A percentile compares a stretch with the other conserved stretches of the same genome.
Evolutionary conservation across 2,329 filamentous ascomycete species (phyloP).

Genomic region (Arachnomyces sp.): DNA sequence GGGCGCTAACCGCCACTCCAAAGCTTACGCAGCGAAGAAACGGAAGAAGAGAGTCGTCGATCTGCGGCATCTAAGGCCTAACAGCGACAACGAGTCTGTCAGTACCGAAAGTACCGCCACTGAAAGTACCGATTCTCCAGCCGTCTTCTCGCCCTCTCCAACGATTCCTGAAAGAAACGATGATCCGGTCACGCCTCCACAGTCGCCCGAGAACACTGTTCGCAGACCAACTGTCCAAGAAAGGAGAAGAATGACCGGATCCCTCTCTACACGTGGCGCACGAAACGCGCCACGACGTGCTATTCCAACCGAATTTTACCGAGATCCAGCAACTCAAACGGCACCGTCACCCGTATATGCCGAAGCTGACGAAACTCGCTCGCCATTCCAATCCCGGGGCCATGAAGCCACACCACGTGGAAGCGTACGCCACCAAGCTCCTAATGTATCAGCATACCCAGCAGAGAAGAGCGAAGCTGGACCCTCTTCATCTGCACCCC

Average conservation of each 20-base stretch:
- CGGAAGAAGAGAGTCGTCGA: slow-evolving; percentile 45
- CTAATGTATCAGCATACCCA: slow-evolving; percentile 9
- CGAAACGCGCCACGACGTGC: slow-evolving; percentile 18
- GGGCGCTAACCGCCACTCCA: slow-evolving; percentile 36
- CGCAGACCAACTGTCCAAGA: slow-evolving; percentile 29
- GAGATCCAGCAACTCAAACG: slow-evolving; percentile 19
- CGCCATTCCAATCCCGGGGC: slow-evolving; percentile 13
- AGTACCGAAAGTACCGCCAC: slow-evolving; percentile 36
- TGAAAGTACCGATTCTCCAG: slow-evolving; percentile 38
- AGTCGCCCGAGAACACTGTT: slow-evolving; percentile 35
- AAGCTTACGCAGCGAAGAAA: slow-evolving; percentile 39
- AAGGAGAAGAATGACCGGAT: slow-evolving; percentile 20
- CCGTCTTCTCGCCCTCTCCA: slow-evolving; percentile 45
- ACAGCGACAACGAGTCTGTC: slow-evolving; percentile 33
- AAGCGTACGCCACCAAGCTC: slow-evolving; percentile 18
- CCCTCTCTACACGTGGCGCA: slow-evolving; percentile 13
- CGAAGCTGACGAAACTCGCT: slow-evolving; percentile 7
- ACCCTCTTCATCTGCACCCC: slow-evolving; percentile 16
- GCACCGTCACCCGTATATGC: slow-evolving; percentile 19
- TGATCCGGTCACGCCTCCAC: slow-evolving; percentile 47
- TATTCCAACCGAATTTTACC: slow-evolving; percentile 14
- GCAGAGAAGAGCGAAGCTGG: slow-evolving; percentile 24
- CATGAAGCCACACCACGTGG: slow-evolving; percentile 28
- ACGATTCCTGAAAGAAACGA: slow-evolving; percentile 56
- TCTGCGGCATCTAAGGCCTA: slow-evolving; percentile 34